These are phyloP conservation scores for Streptanthus diversifolius DNA, from an alignment of 345 rosid genomes.

Conservation along the genomic window DNA sequence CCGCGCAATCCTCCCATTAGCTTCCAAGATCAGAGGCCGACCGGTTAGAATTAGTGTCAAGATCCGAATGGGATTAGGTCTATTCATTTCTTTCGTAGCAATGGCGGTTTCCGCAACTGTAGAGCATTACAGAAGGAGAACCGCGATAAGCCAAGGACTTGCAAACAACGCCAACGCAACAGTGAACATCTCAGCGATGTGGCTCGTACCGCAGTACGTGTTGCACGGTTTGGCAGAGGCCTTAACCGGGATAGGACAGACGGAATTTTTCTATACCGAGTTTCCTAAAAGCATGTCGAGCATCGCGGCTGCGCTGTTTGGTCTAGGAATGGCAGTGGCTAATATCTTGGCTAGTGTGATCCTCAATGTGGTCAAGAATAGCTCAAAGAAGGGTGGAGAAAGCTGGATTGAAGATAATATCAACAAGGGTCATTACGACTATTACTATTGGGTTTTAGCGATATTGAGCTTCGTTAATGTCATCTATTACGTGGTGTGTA, in stretches of 20 bases:
- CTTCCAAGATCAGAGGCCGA: conserved; percentile 62
- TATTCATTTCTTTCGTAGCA: conserved; percentile 49
- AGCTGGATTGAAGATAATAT: conserved; percentile 74
- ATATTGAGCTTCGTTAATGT: conserved; percentile 53
- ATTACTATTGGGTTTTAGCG: conserved; percentile 75
- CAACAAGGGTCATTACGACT: conserved; percentile 69
- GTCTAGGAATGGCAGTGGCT: conserved; percentile 68
- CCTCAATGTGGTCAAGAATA: conserved; percentile 40
- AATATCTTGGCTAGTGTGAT: conserved; percentile 58
- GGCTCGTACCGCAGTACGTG: conserved; percentile 64
- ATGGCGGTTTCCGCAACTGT: conserved; percentile 62
- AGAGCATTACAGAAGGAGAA: conserved; percentile 56
- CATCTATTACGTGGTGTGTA: conserved; percentile 59
- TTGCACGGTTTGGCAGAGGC: conserved; percentile 74
- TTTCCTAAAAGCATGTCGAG: conserved; percentile 81
- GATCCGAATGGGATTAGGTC: conserved; percentile 69
- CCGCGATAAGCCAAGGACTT: conserved; percentile 54
- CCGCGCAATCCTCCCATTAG: conserved; percentile 64
- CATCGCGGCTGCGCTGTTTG: conserved; percentile 56
- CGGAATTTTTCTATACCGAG: conserved; percentile 73
- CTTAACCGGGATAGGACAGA: conserved; percentile 66
- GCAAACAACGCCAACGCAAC: conserved; percentile 37
- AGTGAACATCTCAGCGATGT: conserved; percentile 65
- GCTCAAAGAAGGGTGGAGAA: conserved; percentile 41
- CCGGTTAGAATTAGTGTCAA: conserved; percentile 48